phyloP scores from a whole-genome alignment of 441 rosid genomes.

The Daphne laureola region DNA sequence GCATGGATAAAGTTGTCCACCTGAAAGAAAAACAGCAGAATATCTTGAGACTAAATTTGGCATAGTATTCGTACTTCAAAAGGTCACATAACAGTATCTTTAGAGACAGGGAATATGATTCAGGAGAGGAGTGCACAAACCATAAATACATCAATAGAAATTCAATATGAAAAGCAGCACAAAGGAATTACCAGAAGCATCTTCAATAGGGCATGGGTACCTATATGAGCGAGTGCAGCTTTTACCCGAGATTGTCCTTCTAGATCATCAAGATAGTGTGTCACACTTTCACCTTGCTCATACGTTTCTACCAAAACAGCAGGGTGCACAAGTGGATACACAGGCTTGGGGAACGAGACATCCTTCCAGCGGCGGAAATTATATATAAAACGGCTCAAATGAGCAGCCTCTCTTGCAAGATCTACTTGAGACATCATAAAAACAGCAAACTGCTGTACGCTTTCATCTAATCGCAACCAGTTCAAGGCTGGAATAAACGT shows the following conservation, averaged over 20 bases:
- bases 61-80: background rate
- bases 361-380: constrained; percentile 95
- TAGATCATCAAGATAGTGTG: constrained; percentile 76
- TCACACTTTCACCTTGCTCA: constrained; percentile 92
- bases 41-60: background rate
- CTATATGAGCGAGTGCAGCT: constrained; percentile 89
- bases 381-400: constrained; percentile 88
- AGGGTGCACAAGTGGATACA: constrained; percentile 97
- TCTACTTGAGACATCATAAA: constrained; percentile 99
- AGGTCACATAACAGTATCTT: background rate
- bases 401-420: constrained; percentile 99
- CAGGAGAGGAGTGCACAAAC: background rate
- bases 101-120: constrained; percentile 1
- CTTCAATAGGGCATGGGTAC: constrained; percentile 97
- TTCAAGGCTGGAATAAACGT: constrained; percentile 72
- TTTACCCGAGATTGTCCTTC: constrained; percentile 72
- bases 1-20: constrained; percentile 99
- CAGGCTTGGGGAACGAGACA: constrained; percentile 98
- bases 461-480: constrained; percentile 97
- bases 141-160: background rate
- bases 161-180: background rate
- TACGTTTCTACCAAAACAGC: constrained; percentile 98
- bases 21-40: constrained; percentile 35
- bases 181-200: constrained; percentile 83
- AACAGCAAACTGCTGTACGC: constrained; percentile 94